Evolutionary conservation across 2,329 filamentous ascomycete genomes (phyloP), one percentile per base, ranked within the genome.

Genomic region (Aspergillus melleus): DNA sequence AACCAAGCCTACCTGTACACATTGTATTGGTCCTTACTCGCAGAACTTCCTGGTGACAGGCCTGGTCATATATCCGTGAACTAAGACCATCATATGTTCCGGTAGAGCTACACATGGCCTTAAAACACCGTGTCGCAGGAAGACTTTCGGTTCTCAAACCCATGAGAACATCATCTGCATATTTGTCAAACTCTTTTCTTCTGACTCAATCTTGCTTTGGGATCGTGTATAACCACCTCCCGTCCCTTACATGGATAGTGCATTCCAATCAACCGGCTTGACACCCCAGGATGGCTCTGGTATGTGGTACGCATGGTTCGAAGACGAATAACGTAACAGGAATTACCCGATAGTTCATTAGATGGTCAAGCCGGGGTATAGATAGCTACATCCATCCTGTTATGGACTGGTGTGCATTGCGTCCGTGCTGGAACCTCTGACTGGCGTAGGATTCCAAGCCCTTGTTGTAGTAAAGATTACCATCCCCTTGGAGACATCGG

Each of bases 211-310:
- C 29, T 49, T 24, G 6, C 39, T 44, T 49, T 19, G 24, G 39
- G 42, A 19, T 19, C 19, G 19, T 20, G 42, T 24, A 26, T n/a
- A 24, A 55, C 29, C 53, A 47, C 20, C 39, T 24, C 9, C 19
- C 24, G 51, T 56, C 59, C 61, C 63, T 65, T 62, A 58, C 63
- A 50, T 64, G 36, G 52, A 49, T 65, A 51, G 61, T 54, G 53
- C 64, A 66, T 66, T 56, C 63, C 64, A 39, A 22, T 49, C 47
- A 54, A 52, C 46, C 49, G 59, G 36, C 46, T 55, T 61, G 60
- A 65, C 57, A 63, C 60, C 52, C 52, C 59, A 64, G 49, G 52
- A 54, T 47, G 32, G 47, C 54, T 46, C 58, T 60, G 64, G 64
- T 60, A 66, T 66, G 64, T 54, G 50, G 39, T 49, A 30, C 49